Evolutionary conservation across 83 land plant species (phyloP).

Genomic region (Thuja plicata): DNA sequence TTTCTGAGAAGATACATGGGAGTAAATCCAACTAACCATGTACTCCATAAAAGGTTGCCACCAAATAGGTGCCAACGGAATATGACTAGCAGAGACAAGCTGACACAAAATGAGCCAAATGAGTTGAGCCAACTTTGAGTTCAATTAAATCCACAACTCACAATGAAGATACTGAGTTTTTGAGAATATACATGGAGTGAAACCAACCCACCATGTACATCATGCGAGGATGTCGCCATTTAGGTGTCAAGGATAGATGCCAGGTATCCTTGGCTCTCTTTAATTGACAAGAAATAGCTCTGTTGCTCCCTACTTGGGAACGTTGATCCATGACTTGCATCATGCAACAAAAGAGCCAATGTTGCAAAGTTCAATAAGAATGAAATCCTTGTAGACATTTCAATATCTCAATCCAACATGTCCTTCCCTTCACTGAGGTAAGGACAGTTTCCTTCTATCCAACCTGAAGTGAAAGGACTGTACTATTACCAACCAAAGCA

Average conservation of each 20-base stretch:
- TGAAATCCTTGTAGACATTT: not conserved
- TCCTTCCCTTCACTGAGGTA: not conserved
- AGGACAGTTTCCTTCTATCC: not conserved
- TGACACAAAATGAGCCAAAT: not conserved
- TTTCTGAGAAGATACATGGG: not conserved
- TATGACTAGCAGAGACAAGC: slow-evolving; percentile 4
- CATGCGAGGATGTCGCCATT: not conserved
- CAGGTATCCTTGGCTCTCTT: not conserved
- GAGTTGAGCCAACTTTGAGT: slow-evolving; percentile 1
- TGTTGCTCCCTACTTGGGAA: not conserved
- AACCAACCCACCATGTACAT: not conserved
- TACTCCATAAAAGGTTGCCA: not conserved
- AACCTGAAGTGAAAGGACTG: not conserved
- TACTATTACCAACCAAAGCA: not conserved
- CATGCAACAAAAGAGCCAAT: not conserved
- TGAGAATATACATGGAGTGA: not conserved
- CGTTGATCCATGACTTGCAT: not conserved
- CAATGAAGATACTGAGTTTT: not conserved
- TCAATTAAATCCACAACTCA: not conserved
- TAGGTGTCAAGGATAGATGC: not conserved
- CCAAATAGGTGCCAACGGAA: not conserved
- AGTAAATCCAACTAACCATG: not conserved
- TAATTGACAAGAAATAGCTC: not conserved
- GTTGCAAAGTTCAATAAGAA: not conserved
- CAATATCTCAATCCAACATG: not conserved